A percentile compares a stretch with the other conserved stretches of the same genome.
phyloP scores from a whole-genome alignment of 1,284 basidiomycete genomes.

The Cryptococcus sp. region DNA sequence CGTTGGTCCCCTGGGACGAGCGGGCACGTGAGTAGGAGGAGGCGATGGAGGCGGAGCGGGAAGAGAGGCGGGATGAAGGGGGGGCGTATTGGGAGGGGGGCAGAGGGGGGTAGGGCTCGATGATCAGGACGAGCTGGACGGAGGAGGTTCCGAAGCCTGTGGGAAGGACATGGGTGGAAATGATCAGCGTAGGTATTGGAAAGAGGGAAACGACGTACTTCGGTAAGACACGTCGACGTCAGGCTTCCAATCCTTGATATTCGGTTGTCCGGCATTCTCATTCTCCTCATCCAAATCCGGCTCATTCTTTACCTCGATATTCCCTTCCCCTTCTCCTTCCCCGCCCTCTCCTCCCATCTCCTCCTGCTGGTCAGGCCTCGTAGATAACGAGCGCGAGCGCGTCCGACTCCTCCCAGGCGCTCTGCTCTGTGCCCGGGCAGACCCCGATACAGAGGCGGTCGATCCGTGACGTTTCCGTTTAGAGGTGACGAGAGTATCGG shows the following conservation, averaged over 20 bases:
- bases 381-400: slow-evolving; percentile 13
- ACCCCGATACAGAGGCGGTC: slow-evolving; percentile 3
- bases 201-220: slow-evolving; percentile 21
- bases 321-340: slow-evolving; percentile 7
- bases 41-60: slow-evolving; percentile 35
- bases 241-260: slow-evolving; percentile 48
- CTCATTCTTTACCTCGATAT: slow-evolving; percentile 25
- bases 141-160: slow-evolving; percentile 47
- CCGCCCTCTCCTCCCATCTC: background rate
- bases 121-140: slow-evolving; percentile 45
- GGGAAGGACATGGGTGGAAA: background rate
- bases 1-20: slow-evolving; percentile 21
- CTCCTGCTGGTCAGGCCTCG: background rate
- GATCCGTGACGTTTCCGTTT: slow-evolving; percentile 22
- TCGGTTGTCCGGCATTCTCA: slow-evolving; percentile 15
- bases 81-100: slow-evolving; percentile 41
- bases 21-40: slow-evolving; percentile 32
- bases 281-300: slow-evolving; percentile 19
- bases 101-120: slow-evolving; percentile 47
- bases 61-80: slow-evolving; percentile 43
- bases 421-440: background rate
- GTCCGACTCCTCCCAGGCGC: slow-evolving; percentile 9
- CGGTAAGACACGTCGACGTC: slow-evolving; percentile 41
- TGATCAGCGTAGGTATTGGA: background rate
- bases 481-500: slow-evolving; percentile 2